A percentile compares a stretch with the other conserved stretches of the same genome.
These are phyloP conservation scores for Physcomitrium patens DNA, from an alignment of 225 moss, liverwort and hornwort species.

Conservation along the genomic window DNA sequence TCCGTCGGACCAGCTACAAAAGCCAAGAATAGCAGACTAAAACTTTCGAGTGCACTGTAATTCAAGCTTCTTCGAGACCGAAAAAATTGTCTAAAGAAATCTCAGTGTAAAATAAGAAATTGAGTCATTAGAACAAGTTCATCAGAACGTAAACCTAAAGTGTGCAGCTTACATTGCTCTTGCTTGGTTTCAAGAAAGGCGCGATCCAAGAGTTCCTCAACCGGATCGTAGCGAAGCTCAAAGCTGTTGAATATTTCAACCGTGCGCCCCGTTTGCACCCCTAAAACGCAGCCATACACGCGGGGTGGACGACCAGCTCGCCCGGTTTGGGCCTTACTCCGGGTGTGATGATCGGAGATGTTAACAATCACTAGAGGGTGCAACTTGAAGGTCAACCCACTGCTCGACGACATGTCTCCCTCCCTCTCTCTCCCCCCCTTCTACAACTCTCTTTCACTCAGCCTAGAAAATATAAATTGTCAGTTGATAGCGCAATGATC, in stretches of 20 bases:
- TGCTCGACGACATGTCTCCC: constrained; percentile 70
- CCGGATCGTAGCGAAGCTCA: constrained; percentile 83
- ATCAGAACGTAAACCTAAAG: neutral
- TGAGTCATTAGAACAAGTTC: neutral
- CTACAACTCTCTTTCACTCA: neutral
- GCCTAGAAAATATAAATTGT: too few relatives aligned
- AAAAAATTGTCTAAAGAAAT: constrained; percentile 1
- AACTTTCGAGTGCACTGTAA: constrained; percentile 12
- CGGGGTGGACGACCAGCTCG: constrained; percentile 45
- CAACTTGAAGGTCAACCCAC: constrained; percentile 74
- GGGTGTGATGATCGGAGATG: constrained; percentile 74
- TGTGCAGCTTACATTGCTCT: constrained; percentile 80
- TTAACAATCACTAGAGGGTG: constrained; percentile 77
- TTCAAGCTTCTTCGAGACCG: neutral
- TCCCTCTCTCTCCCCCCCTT: neutral
- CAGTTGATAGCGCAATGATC: too few relatives aligned
- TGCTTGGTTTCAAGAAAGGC: constrained; percentile 92
- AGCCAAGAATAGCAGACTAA: neutral
- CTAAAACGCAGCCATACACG: constrained; percentile 91
- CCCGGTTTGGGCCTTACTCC: constrained; percentile 64
- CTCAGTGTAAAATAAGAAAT: neutral
- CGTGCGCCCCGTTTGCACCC: constrained; percentile 93
- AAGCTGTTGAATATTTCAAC: constrained; percentile 98
- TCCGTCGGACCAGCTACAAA: neutral
- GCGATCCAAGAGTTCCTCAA: constrained; percentile 73